Evolutionary conservation across 163 green algal species (phyloP).

Genomic region (Chlorella variabilis): DNA sequence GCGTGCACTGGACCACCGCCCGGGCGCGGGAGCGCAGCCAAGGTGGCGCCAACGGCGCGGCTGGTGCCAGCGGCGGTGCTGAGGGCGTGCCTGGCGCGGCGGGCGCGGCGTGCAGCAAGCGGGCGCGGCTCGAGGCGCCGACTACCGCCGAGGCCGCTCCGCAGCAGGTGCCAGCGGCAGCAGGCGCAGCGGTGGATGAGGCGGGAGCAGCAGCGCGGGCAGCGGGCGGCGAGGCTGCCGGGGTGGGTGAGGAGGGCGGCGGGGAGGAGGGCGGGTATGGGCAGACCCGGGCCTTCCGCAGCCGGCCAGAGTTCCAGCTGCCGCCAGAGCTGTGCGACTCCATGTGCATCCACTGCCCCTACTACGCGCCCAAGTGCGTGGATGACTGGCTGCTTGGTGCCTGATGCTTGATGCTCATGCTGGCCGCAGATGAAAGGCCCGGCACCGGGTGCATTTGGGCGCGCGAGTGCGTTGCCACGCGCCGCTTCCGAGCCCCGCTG

Average conservation of each 20-base stretch:
- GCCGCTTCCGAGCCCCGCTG: too few relatives aligned
- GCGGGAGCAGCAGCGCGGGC: not conserved
- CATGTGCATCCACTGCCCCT: conserved; percentile 59
- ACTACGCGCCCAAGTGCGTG: conserved; percentile 32
- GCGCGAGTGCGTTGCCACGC: too few relatives aligned
- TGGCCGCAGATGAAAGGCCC: too few relatives aligned
- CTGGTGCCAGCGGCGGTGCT: not conserved
- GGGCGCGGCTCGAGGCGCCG: not conserved
- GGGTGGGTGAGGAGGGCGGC: not conserved
- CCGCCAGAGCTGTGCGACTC: conserved; percentile 21
- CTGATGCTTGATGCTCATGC: too few relatives aligned
- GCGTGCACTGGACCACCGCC: conserved; percentile 36
- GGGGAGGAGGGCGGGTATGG: conserved; percentile 1
- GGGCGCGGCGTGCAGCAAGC: conserved; percentile 21
- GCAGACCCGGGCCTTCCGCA: conserved; percentile 31
- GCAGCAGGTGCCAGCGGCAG: not conserved
- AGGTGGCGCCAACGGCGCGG: not conserved
- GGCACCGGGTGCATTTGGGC: too few relatives aligned
- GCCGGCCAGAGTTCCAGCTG: conserved; percentile 6
- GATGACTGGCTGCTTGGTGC: not conserved
- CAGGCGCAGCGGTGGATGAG: not conserved
- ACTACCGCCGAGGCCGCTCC: not conserved
- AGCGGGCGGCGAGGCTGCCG: not conserved
- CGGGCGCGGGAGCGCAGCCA: not conserved
- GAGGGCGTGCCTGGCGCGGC: not conserved